Base-by-base conservation (phyloP, 2,329 filamentous ascomycete genomes). In the Neofusicoccum laricinum region DNA sequence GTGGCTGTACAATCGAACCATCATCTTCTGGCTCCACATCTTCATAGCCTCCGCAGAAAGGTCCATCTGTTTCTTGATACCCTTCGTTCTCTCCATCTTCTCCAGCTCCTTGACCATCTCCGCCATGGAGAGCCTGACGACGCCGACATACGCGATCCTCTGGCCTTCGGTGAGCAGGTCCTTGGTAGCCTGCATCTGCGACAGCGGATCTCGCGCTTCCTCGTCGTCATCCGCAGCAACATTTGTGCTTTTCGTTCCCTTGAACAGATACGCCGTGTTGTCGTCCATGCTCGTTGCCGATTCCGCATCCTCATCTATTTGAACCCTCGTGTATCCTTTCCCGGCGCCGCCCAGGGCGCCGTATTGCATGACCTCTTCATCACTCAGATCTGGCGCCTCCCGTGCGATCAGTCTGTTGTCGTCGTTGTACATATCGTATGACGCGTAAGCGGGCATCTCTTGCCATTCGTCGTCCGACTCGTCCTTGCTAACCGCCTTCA, bases 1-100 rank as follows among this genome's bases (percentile, higher is more conserved):
- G 77, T 99, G 95, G 12, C 87, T 82, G 76, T 98, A 99, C 12
- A 99, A 77, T 25, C 94, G 88, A 66, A 97, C 88, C 93, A 99
- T 99, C 85, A 97, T 96, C 80, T 96, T 96, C 76, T 99, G 95
- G 64, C 91, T 88, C 94, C 94, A 99, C 90, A 97, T 97, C 77
- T 90, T 90, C 80, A 91, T 89, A 40, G 88, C 86, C 76, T 97
- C 95, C 11, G 88, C 80, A 0, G 90, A 86, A 66, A 89, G 80
- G 34, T 86, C 83, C 11, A 93, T 75, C 48, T 88, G 81, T 75
- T 94, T 97, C 77, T 90, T 95, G 1, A 86, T 85, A 46, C 83
- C 85, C 71, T 84, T 91, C 2, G 84, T 88, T 32, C 79, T 78
- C 66, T 88, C 85, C 43, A 93, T 75, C 11, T 78, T 76, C 64